Evolutionary conservation across 1,284 basidiomycete species (phyloP).

Genomic region (Ustilago curta): DNA sequence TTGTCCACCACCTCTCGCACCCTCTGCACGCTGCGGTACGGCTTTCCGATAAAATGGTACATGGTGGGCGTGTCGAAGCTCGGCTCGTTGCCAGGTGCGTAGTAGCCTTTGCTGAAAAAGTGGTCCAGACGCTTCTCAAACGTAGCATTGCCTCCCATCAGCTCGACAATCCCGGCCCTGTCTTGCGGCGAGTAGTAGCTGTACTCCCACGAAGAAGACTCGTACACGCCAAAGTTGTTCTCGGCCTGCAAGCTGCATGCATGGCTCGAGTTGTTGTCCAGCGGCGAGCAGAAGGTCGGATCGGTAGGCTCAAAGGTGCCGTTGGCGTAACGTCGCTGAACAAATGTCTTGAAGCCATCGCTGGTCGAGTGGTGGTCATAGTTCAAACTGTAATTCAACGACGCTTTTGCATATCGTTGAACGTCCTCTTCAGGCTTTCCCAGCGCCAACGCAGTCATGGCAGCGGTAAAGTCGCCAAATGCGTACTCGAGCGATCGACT

Average conservation of each 20-base stretch:
- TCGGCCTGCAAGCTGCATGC: slow-evolving; percentile 57
- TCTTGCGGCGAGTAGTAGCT: slow-evolving; percentile 61
- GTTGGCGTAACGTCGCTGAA: slow-evolving; percentile 54
- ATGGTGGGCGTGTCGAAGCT: slow-evolving; percentile 54
- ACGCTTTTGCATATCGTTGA: slow-evolving; percentile 27
- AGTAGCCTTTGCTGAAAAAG: slow-evolving; percentile 57
- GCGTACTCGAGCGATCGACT: slow-evolving; percentile 67
- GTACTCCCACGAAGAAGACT: slow-evolving; percentile 61
- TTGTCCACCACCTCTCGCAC: slow-evolving; percentile 47
- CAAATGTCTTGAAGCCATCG: slow-evolving; percentile 54
- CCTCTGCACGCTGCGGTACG: slow-evolving; percentile 37
- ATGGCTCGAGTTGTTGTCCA: slow-evolving; percentile 42
- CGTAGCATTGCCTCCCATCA: slow-evolving; percentile 46
- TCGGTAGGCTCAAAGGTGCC: slow-evolving; percentile 51
- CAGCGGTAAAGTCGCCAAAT: slow-evolving; percentile 72
- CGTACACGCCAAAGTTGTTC: slow-evolving; percentile 57
- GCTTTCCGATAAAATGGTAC: slow-evolving; percentile 54
- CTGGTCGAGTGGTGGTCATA: slow-evolving; percentile 43
- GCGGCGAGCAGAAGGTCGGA: slow-evolving; percentile 57
- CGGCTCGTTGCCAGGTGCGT: slow-evolving; percentile 61
- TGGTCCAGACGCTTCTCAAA: slow-evolving; percentile 59
- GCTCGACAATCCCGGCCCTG: slow-evolving; percentile 51
- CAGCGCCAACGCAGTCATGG: slow-evolving; percentile 48
- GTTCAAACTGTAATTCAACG: slow-evolving; percentile 59
- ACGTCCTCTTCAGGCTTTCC: slow-evolving; percentile 34